phyloP scores from a whole-genome alignment of 129 eudicot species.

The Helianthus annuus region DNA sequence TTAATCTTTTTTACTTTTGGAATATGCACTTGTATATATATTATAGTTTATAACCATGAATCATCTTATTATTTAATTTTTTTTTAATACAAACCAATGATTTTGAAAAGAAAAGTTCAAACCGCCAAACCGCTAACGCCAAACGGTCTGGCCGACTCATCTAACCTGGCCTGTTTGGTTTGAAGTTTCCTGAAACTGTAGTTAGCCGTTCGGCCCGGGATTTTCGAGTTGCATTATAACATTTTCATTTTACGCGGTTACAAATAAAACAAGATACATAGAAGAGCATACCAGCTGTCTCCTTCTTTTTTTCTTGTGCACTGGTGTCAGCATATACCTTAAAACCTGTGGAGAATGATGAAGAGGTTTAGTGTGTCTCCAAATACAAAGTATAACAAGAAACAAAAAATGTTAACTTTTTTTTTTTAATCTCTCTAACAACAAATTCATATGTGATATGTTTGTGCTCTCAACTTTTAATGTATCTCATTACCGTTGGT shows the following conservation, averaged over 20 bases:
- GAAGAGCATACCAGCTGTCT: conserved; percentile 4
- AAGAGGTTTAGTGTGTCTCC: conserved; percentile 9
- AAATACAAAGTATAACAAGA: background rate
- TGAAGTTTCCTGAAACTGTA: background rate
- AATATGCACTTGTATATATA: background rate
- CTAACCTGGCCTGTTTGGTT: background rate
- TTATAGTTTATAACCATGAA: too few relatives aligned
- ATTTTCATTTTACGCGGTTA: background rate
- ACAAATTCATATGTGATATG: background rate
- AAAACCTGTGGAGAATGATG: background rate
- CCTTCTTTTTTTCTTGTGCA: conserved; percentile 9
- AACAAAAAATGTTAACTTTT: conserved; percentile 1
- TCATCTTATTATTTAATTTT: background rate
- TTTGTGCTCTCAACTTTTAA: background rate
- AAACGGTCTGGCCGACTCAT: background rate
- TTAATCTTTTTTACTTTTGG: background rate
- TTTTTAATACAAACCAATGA: background rate
- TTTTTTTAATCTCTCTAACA: background rate
- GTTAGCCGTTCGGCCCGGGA: background rate
- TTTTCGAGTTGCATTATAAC: background rate
- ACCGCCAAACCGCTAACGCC: background rate
- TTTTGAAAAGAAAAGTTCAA: background rate
- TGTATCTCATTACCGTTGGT: conserved; percentile 25
- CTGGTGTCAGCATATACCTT: background rate
- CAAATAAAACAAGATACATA: background rate